These are phyloP conservation scores for Rhizoclosmatium sp. DNA, from an alignment of 192 early-diverging fungal genomes.

Conservation along the genomic window DNA sequence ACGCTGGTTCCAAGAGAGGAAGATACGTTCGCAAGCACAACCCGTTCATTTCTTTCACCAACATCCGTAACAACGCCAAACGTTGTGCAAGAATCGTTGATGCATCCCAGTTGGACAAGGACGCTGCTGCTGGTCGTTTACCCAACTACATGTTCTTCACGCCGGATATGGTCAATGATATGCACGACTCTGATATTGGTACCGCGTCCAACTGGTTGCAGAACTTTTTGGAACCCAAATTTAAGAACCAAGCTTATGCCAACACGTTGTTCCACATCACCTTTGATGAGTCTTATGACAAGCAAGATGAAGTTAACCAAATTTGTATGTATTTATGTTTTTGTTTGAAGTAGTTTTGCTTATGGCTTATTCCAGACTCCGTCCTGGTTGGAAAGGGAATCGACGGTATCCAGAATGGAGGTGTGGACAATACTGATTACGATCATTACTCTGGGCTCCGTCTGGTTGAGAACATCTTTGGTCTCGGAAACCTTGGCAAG, in stretches of 20 bases:
- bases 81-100: constrained; percentile 66
- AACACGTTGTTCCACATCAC: constrained; percentile 38
- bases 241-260: constrained; percentile 56
- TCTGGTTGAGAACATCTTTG: constrained; percentile 67
- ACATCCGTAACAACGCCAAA: constrained; percentile 47
- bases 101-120: constrained; percentile 55
- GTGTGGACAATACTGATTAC: constrained; percentile 60
- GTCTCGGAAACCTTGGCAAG: constrained; percentile 49
- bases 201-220: constrained; percentile 62
- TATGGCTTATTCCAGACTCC: constrained; percentile 3
- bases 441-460: constrained; percentile 63
- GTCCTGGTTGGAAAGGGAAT: constrained; percentile 1
- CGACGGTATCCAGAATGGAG: neutral
- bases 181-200: constrained; percentile 60
- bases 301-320: neutral
- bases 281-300: constrained; percentile 25
- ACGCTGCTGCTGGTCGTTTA: constrained; percentile 50
- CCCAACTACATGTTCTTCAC: constrained; percentile 63
- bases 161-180: constrained; percentile 59
- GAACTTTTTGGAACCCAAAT: constrained; percentile 53
- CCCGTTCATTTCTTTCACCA: constrained; percentile 52
- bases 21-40: constrained; percentile 49
- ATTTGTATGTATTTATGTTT: constrained; percentile 2
- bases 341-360: neutral
- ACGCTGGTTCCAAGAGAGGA: neutral